A percentile compares a stretch with the other conserved stretches of the same genome.
These are phyloP conservation scores for Wolfiporia cocos DNA, from an alignment of 1,284 basidiomycete species.

Conservation along the genomic window DNA sequence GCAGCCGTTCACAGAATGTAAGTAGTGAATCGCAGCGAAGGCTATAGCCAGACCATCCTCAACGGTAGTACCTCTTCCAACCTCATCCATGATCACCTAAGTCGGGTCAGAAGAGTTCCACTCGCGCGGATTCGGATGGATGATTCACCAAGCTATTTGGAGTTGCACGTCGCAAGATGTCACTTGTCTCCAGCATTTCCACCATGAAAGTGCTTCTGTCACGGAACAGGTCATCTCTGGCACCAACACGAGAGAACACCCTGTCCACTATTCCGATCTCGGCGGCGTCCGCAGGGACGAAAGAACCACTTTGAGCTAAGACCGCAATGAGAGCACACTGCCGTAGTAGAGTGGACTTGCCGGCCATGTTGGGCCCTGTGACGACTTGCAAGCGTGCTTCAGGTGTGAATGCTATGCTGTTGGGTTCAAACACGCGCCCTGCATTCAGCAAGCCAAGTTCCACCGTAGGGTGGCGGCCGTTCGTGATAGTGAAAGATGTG, in stretches of 20 bases:
- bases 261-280: constrained; percentile 85
- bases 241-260: constrained; percentile 92
- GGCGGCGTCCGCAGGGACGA: constrained; percentile 84
- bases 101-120: too few species aligned
- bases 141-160: constrained; percentile 66
- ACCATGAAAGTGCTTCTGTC: constrained; percentile 95
- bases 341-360: constrained; percentile 90
- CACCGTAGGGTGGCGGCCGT: constrained; percentile 90
- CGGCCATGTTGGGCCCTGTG: constrained; percentile 96
- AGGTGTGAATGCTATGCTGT: constrained; percentile 63
- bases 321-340: constrained; percentile 90
- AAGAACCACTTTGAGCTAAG: constrained; percentile 89
- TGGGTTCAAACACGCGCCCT: constrained; percentile 79
- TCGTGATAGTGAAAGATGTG: constrained; percentile 57
- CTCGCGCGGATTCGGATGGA: too few species aligned
- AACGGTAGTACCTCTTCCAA: constrained; percentile 92
- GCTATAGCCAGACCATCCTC: constrained; percentile 91
- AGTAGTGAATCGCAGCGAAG: constrained; percentile 84
- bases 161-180: constrained; percentile 80
- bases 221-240: constrained; percentile 91
- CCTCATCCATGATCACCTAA: constrained; percentile 97
- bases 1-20: constrained; percentile 70
- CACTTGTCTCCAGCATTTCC: constrained; percentile 83
- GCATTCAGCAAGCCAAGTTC: constrained; percentile 80
- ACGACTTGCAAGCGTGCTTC: constrained; percentile 70